These are phyloP conservation scores for Epichloe uncinata DNA, from an alignment of 2,329 filamentous ascomycete genomes.

Conservation along the genomic window DNA sequence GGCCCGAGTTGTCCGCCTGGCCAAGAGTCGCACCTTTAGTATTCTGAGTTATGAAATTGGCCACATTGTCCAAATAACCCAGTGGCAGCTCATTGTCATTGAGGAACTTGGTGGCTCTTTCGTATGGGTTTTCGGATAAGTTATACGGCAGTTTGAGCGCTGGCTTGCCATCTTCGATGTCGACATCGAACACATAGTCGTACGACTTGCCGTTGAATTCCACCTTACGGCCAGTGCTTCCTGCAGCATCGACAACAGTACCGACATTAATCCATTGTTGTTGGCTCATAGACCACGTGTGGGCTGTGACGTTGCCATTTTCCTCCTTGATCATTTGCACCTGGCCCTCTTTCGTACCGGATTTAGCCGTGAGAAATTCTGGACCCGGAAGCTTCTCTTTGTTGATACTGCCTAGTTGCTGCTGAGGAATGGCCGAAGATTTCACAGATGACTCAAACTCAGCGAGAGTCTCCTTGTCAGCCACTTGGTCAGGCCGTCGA, in stretches of 20 bases:
- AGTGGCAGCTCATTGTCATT: constrained; percentile 78
- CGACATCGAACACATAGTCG: constrained; percentile 93
- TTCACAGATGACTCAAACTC: constrained; percentile 75
- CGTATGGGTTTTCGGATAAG: constrained; percentile 81
- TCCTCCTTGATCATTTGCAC: constrained; percentile 80
- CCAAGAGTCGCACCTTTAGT: constrained; percentile 80
- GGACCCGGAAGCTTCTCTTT: constrained; percentile 85
- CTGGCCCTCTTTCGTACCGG: constrained; percentile 91
- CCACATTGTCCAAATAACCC: constrained; percentile 79
- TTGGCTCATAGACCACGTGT: constrained; percentile 66
- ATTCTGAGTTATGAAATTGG: constrained; percentile 83
- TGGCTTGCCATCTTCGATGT: constrained; percentile 89
- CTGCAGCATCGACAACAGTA: constrained; percentile 84
- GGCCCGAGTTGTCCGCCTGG: constrained; percentile 35
- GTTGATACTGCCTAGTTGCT: constrained; percentile 72
- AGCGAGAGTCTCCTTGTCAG: constrained; percentile 51
- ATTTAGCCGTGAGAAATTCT: constrained; percentile 68
- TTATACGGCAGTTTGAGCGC: constrained; percentile 92
- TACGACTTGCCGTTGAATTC: constrained; percentile 76
- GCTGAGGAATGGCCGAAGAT: constrained; percentile 73
- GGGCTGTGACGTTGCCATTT: constrained; percentile 71
- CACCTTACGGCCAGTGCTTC: constrained; percentile 66
- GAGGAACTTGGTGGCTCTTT: constrained; percentile 82
- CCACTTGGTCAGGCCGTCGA: constrained; percentile 53
- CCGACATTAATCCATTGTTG: constrained; percentile 77